Base-by-base conservation (phyloP, 345 rosid species). In the Dimocarpus longan region DNA sequence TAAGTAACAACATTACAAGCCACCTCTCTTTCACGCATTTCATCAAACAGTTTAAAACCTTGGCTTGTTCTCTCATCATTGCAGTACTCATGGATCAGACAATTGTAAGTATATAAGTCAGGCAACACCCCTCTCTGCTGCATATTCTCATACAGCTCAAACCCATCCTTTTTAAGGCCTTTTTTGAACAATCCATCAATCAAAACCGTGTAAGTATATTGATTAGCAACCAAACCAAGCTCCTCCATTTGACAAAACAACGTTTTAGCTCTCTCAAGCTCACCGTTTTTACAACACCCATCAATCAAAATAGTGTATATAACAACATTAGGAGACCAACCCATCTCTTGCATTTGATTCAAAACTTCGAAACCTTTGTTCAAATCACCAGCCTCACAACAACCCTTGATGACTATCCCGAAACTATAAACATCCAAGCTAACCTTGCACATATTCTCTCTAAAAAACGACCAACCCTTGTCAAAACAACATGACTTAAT, bases 261-360 rank as follows among this genome's bases (percentile, higher is more conserved):
- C 79, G 3, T 78, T 72, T 85, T 87, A 0, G 90, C 98, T 83
- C 83, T 85, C 52, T 84, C 79, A 66, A 89, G 60, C 60, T 92
- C 89, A 3, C 94, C 92, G 67, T 80, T 87, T 85, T 92, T 93
- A 71, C 95, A 93, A 69, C 88, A 89, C 63, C 97, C 97, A 83
- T 95, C 93, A 78, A 95, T 93, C 91, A 91, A 80, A 77, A 89
- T 92, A 59, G 95, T 90, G 78, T 87, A 93, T 74, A 92, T 82
- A 64, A 88, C 95, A 75, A 91, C 93, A 78, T 90, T 89, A 0
- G 90, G 87, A 74, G 83, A 76, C 54, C 83, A 81, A 77, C 91
- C 90, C 85, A 78, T 67, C 62, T 84, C 91, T 81, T 85, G 85
- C 46, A 91, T 73, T n/a, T 80, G 88, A 73, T 18, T 76, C 46